These are phyloP conservation scores for Meyerozyma athensensis DNA, from an alignment of 1,139 yeast species.

Conservation along the genomic window DNA sequence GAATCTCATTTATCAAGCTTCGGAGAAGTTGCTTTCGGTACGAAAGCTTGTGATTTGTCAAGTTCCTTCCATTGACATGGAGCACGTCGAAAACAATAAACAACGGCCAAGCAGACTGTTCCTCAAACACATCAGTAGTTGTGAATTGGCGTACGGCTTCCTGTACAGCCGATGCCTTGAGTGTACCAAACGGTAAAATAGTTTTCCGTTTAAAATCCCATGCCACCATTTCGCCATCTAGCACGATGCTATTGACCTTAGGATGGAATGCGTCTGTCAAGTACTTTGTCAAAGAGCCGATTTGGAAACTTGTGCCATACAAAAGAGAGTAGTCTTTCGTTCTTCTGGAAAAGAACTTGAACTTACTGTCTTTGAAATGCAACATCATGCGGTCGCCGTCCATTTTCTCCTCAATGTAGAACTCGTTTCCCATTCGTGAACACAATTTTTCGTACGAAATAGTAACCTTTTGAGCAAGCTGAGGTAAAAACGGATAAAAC, in stretches of 20 bases:
- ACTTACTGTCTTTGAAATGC: slow-evolving; percentile 48
- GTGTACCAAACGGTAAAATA: slow-evolving; percentile 74
- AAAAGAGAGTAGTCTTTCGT: slow-evolving; percentile 69
- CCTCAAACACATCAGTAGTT: slow-evolving; percentile 32
- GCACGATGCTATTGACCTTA: slow-evolving; percentile 45
- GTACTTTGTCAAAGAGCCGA: slow-evolving; percentile 61
- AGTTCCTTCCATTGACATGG: slow-evolving; percentile 57
- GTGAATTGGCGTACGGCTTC: slow-evolving; percentile 42
- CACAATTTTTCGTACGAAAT: slow-evolving; percentile 47
- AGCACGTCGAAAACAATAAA: slow-evolving; percentile 70
- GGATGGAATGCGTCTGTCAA: slow-evolving; percentile 41
- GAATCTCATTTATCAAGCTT: slow-evolving; percentile 43
- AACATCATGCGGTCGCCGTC: slow-evolving; percentile 89
- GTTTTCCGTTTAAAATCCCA: slow-evolving; percentile 61
- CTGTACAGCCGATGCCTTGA: slow-evolving; percentile 65
- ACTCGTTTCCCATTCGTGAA: slow-evolving; percentile 40
- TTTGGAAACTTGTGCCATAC: slow-evolving; percentile 60
- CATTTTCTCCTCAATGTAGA: slow-evolving; percentile 82
- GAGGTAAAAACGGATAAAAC: slow-evolving; percentile 64
- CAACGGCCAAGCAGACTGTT: slow-evolving; percentile 51
- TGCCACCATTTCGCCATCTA: slow-evolving; percentile 95
- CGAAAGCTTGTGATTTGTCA: slow-evolving; percentile 50
- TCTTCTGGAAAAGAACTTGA: slow-evolving; percentile 63
- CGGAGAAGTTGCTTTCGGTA: slow-evolving; percentile 52
- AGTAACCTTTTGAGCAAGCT: slow-evolving; percentile 54